These are phyloP conservation scores for Plenodomus biglobosus DNA, from an alignment of 2,329 filamentous ascomycete species.

Conservation along the genomic window DNA sequence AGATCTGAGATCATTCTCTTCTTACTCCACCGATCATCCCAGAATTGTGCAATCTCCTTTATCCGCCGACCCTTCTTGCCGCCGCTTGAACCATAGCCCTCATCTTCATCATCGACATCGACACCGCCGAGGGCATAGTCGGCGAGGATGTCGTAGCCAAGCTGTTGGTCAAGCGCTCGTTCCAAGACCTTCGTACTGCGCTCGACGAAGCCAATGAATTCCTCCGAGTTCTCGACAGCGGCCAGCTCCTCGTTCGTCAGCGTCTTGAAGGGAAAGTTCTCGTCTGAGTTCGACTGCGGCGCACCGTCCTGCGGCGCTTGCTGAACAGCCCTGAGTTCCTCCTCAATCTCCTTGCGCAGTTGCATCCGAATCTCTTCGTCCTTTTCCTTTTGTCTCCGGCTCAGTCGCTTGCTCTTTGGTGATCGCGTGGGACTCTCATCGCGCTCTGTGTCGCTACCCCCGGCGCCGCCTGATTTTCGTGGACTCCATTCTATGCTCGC, in stretches of 20 bases:
- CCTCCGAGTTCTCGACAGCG: constrained; percentile 86
- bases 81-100: constrained; percentile 66
- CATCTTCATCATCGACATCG: constrained; percentile 80
- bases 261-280: constrained; percentile 73
- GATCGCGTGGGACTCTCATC: constrained; percentile 62
- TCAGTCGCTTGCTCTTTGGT: constrained; percentile 68
- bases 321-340: constrained; percentile 75
- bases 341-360: constrained; percentile 85
- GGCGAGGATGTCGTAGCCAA: constrained; percentile 92
- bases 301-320: constrained; percentile 43
- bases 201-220: constrained; percentile 94
- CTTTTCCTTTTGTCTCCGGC: constrained; percentile 74
- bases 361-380: constrained; percentile 88
- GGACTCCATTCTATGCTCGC: constrained; percentile 74
- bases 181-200: constrained; percentile 96
- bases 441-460: constrained; percentile 58
- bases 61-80: constrained; percentile 73
- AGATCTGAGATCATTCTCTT: constrained; percentile 96
- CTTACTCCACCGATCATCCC: constrained; percentile 93
- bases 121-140: constrained; percentile 84
- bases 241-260: constrained; percentile 83
- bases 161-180: constrained; percentile 87
- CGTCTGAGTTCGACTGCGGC: constrained; percentile 49
- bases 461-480: constrained; percentile 55
- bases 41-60: constrained; percentile 90